phyloP scores from a whole-genome alignment of 2,329 filamentous ascomycete species.

The Whalleya microplaca region DNA sequence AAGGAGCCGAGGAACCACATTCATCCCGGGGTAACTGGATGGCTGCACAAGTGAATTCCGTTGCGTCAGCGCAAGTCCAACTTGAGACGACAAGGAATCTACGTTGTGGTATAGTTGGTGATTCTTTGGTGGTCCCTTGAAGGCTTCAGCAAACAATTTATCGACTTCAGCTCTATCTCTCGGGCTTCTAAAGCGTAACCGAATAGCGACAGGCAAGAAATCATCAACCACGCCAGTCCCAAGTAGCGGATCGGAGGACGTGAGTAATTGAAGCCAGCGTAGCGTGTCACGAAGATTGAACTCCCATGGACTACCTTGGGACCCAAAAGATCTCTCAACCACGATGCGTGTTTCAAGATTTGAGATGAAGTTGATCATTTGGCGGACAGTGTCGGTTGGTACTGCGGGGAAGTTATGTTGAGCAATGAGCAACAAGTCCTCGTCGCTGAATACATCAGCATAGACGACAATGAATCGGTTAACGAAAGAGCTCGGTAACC shows the following conservation, averaged over 20 bases:
- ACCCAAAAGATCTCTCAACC: constrained; percentile 59
- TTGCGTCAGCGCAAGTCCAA: constrained; percentile 74
- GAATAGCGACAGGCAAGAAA: constrained; percentile 80
- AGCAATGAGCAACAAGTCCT: constrained; percentile 84
- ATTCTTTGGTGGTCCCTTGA: constrained; percentile 53
- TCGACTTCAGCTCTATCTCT: constrained; percentile 69
- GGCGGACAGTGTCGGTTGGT: constrained; percentile 59
- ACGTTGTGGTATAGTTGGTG: constrained; percentile 76
- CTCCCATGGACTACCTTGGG: constrained; percentile 83
- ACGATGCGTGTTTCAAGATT: constrained; percentile 74
- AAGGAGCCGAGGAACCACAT: constrained; percentile 61
- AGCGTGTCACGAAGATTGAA: constrained; percentile 92
- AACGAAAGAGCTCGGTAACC: constrained; percentile 92
- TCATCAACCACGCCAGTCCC: constrained; percentile 65
- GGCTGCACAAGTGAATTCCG: constrained; percentile 62
- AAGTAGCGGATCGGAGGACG: constrained; percentile 63
- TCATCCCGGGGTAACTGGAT: constrained; percentile 53
- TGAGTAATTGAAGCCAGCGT: constrained; percentile 79
- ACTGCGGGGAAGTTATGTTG: constrained; percentile 73
- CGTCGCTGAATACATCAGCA: constrained; percentile 81
- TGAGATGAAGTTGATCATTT: constrained; percentile 79
- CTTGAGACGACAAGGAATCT: constrained; percentile 68
- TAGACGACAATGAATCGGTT: constrained; percentile 99
- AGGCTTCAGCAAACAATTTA: constrained; percentile 67
- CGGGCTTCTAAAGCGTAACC: constrained; percentile 80